Percentiles rank a stretch among this genome's conserved stretches.
phyloP scores from a whole-genome alignment of 2,329 filamentous ascomycete species.

The Neofusicoccum kwambonambiense region DNA sequence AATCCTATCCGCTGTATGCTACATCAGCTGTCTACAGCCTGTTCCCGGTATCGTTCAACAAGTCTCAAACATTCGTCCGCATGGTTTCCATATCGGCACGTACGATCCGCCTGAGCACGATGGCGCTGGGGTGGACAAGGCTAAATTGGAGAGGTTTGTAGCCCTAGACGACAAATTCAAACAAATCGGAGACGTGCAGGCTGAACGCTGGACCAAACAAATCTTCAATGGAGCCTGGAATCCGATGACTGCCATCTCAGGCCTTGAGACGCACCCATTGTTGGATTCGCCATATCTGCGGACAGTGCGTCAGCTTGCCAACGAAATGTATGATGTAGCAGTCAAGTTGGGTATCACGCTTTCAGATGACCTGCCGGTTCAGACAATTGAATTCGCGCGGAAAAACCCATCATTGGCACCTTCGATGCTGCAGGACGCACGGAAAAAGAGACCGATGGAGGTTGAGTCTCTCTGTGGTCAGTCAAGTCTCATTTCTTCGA shows the following conservation, averaged over 20 bases:
- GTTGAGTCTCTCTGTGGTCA: conserved; percentile 25
- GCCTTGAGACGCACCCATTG: conserved; percentile 23
- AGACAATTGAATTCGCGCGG: conserved; percentile 21
- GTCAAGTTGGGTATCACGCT: conserved; percentile 20
- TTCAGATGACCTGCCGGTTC: conserved; percentile 17
- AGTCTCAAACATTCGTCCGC: conserved; percentile 20
- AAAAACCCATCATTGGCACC: conserved; percentile 22
- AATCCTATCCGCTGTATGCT: conserved; percentile 24
- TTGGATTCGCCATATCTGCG: conserved; percentile 19
- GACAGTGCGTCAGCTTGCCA: conserved; percentile 22
- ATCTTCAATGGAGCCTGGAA: conserved; percentile 27
- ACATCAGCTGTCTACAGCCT: conserved; percentile 24
- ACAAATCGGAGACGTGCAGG: conserved; percentile 18
- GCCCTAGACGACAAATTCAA: conserved; percentile 23
- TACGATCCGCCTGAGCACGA: background rate
- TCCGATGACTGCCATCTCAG: conserved; percentile 22
- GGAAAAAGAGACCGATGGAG: conserved; percentile 24
- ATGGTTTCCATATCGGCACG: conserved; percentile 22
- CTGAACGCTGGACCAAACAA: conserved; percentile 26
- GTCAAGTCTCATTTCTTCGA: background rate
- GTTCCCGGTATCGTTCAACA: conserved; percentile 24
- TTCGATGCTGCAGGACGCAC: conserved; percentile 26
- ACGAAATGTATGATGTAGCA: conserved; percentile 23
- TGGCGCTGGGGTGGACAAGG: background rate
- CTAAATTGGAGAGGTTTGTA: conserved; percentile 19